Conservation (phyloP, 2,329 filamentous ascomycete genomes). For the Sarocladium oryzae region DNA sequence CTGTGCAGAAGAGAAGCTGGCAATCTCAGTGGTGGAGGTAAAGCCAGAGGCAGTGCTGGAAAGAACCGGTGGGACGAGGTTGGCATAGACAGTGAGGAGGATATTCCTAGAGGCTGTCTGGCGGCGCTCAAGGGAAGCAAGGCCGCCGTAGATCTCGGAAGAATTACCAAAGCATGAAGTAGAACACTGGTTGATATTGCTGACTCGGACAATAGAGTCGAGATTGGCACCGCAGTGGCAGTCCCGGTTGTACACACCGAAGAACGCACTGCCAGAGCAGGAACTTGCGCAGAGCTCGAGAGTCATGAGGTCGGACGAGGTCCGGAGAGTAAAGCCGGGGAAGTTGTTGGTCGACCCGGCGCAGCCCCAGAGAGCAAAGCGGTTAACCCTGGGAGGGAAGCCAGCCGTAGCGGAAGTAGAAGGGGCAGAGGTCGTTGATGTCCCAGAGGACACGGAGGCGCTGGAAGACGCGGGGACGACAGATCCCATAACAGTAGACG, state of each 20-base stretch:
- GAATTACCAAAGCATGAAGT: constrained; percentile 17
- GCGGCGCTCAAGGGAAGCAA: constrained; percentile 14
- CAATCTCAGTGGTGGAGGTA: constrained; percentile 12
- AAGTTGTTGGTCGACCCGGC: not conserved
- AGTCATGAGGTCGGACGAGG: not conserved
- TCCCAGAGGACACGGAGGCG: too few species aligned
- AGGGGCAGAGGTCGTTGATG: too few species aligned
- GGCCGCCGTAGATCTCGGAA: not conserved
- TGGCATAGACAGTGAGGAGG: constrained; percentile 18
- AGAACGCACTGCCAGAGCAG: not conserved
- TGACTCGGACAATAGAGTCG: constrained; percentile 8
- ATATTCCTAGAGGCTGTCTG: constrained; percentile 17
- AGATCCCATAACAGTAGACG: too few species aligned
- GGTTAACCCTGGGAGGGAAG: not conserved
- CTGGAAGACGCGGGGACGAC: too few species aligned
- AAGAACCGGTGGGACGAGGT: constrained; percentile 1
- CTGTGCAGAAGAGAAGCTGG: constrained; percentile 3
- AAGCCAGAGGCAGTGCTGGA: too few species aligned
- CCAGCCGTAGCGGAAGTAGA: not conserved
- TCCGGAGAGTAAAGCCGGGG: not conserved
- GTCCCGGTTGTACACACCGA: constrained; percentile 10
- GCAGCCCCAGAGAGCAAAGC: not conserved
- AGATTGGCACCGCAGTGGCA: constrained; percentile 19
- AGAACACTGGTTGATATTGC: constrained; percentile 12
- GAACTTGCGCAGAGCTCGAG: not conserved